A percentile compares a stretch with the other conserved stretches of the same genome.
phyloP scores from a whole-genome alignment of 2,329 filamentous ascomycete genomes.

The Pyrenophora graminea region DNA sequence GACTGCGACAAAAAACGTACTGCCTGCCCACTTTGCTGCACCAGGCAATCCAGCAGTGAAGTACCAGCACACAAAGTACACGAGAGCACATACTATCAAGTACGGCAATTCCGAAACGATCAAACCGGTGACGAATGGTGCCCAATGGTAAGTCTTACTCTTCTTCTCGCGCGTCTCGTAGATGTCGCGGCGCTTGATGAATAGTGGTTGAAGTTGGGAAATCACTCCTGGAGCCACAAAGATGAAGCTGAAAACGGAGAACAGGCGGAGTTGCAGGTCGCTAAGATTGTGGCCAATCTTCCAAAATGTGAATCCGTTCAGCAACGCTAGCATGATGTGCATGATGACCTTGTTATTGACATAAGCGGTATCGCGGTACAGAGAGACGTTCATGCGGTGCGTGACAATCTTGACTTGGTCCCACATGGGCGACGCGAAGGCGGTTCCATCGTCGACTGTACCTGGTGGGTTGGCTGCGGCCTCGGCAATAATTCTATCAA shows the following conservation, averaged over 20 bases:
- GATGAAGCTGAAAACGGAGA: conserved; percentile 55
- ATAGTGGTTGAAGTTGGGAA: conserved; percentile 47
- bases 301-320: conserved; percentile 27
- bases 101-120: conserved; percentile 71
- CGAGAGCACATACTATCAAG: conserved; percentile 62
- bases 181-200: conserved; percentile 49
- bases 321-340: conserved; percentile 14
- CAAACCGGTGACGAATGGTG: conserved; percentile 69
- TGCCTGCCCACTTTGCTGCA: conserved; percentile 58
- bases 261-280: conserved; percentile 48
- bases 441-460: conserved; percentile 41
- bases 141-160: conserved; percentile 72
- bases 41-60: conserved; percentile 50
- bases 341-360: conserved; percentile 22
- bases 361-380: conserved; percentile 20
- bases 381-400: conserved; percentile 12
- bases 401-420: conserved; percentile 18
- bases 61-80: conserved; percentile 69
- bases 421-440: conserved; percentile 23
- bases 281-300: conserved; percentile 21
- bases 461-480: conserved; percentile 39
- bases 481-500: conserved; percentile 40
- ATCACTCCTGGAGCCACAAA: conserved; percentile 44
- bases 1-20: conserved; percentile 35
- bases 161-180: conserved; percentile 63